These are phyloP conservation scores for Paraurostyla sp. DNA, from an alignment of 73 alveolate species.

Conservation along the genomic window DNA sequence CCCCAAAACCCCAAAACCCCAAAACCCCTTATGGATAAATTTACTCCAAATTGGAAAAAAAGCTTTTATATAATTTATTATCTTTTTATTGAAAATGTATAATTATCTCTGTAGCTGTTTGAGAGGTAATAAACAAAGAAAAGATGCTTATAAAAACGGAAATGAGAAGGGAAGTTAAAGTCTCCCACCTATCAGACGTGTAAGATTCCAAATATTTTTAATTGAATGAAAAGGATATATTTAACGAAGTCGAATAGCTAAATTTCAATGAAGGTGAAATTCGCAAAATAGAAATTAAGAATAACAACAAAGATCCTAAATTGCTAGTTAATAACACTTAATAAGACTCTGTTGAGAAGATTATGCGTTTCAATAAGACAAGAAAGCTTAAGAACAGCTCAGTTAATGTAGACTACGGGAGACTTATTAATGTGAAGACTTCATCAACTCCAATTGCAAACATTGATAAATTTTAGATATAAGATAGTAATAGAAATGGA, in stretches of 20 bases:
- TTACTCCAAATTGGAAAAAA: no score
- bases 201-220: not conserved
- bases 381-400: no score
- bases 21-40: no score
- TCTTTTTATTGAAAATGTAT: not conserved
- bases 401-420: no score
- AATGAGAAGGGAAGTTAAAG: not conserved
- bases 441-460: no score
- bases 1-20: no score
- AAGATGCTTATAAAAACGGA: not conserved
- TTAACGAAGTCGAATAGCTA: not conserved
- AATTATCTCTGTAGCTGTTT: not conserved
- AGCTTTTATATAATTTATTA: not conserved
- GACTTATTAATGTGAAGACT: no score
- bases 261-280: not conserved
- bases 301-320: not conserved
- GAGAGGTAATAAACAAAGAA: conserved; percentile 9
- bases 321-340: no score
- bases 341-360: no score
- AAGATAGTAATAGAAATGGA: no score
- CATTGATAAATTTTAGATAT: no score
- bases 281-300: not conserved
- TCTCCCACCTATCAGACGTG: conserved; percentile 14
- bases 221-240: not conserved
- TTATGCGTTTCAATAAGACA: no score